Percentiles rank a stretch among this genome's conserved stretches.
These are phyloP conservation scores for Suhomyces prunicola DNA, from an alignment of 805 yeast genomes.

Conservation along the genomic window DNA sequence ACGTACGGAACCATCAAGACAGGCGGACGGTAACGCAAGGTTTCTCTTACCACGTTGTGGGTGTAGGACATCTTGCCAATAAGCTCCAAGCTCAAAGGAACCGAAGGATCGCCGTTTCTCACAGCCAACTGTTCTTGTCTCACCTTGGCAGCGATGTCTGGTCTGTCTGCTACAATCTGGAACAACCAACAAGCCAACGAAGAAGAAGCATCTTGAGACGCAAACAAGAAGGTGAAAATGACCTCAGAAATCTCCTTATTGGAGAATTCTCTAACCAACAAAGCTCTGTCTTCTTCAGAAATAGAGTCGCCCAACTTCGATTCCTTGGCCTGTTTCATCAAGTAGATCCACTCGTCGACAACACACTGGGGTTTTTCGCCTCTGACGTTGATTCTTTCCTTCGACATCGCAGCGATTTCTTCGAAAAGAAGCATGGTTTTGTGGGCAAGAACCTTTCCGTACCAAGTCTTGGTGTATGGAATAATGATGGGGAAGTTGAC, in stretches of 20 bases:
- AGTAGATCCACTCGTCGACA: conserved; percentile 91
- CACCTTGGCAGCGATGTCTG: conserved; percentile 80
- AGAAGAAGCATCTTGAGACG: conserved; percentile 97
- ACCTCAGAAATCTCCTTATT: conserved; percentile 94
- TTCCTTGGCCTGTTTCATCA: conserved; percentile 73
- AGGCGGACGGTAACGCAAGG: conserved; percentile 94
- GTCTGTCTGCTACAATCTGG: conserved; percentile 94
- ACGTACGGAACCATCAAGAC: conserved; percentile 98
- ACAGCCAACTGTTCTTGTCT: conserved; percentile 89
- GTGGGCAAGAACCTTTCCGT: conserved; percentile 91
- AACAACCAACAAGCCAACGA: conserved; percentile 97
- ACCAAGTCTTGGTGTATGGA: conserved; percentile 97
- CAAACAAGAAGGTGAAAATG: conserved; percentile 92
- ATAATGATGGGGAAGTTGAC: conserved; percentile 96
- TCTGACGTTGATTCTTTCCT: conserved; percentile 62
- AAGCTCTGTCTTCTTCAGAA: conserved; percentile 50
- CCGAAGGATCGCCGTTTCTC: conserved; percentile 70
- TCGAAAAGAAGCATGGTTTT: conserved; percentile 91
- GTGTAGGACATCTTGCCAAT: conserved; percentile 89
- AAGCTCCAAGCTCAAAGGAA: conserved; percentile 62
- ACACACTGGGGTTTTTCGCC: conserved; percentile 84
- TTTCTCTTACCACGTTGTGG: conserved; percentile 84
- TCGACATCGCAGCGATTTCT: conserved; percentile 83
- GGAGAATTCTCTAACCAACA: conserved; percentile 75
- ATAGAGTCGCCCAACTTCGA: conserved; percentile 49